Evolutionary conservation across 208 protist genomes (phyloP).

Genomic region (Porcisia hertigi): DNA sequence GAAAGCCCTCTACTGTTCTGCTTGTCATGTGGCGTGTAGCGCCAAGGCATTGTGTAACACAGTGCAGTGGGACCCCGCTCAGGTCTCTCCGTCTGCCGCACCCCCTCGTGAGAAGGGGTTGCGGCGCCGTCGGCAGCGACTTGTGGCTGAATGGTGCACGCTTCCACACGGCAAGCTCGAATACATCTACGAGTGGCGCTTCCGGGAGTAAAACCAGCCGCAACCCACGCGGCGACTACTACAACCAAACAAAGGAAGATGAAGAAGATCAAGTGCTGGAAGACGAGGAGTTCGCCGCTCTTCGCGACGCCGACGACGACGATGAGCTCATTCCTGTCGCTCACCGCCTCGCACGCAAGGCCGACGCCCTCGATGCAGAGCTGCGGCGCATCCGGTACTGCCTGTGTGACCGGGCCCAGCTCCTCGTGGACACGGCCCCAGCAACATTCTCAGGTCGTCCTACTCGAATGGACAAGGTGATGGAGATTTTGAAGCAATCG

Average conservation of each 20-base stretch:
- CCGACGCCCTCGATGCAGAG: slow-evolving; percentile 63
- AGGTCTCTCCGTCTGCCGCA: background rate
- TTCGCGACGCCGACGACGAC: slow-evolving; percentile 33
- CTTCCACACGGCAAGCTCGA: background rate
- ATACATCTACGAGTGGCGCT: background rate
- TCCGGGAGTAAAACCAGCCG: background rate
- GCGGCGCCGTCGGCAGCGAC: background rate
- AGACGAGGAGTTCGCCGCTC: slow-evolving; percentile 73
- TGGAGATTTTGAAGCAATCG: slow-evolving; percentile 12
- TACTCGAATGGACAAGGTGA: slow-evolving; percentile 39
- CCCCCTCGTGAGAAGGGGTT: background rate
- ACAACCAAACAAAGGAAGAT: slow-evolving; percentile 32
- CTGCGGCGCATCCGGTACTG: slow-evolving; percentile 59
- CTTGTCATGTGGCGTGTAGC: slow-evolving; percentile 4
- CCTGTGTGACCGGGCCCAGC: slow-evolving; percentile 60
- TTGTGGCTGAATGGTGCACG: background rate
- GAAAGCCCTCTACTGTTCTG: background rate
- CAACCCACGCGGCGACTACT: background rate
- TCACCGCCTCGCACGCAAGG: slow-evolving; percentile 54
- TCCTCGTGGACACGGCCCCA: slow-evolving; percentile 46
- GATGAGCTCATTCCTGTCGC: slow-evolving; percentile 56
- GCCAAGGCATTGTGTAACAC: background rate
- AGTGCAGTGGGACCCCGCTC: background rate
- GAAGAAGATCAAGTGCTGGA: slow-evolving; percentile 61
- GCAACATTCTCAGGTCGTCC: slow-evolving; percentile 51